A percentile compares a stretch with the other conserved stretches of the same genome.
Evolutionary conservation across 1,284 basidiomycete genomes (phyloP).

Genomic region (Thelephora terrestris): DNA sequence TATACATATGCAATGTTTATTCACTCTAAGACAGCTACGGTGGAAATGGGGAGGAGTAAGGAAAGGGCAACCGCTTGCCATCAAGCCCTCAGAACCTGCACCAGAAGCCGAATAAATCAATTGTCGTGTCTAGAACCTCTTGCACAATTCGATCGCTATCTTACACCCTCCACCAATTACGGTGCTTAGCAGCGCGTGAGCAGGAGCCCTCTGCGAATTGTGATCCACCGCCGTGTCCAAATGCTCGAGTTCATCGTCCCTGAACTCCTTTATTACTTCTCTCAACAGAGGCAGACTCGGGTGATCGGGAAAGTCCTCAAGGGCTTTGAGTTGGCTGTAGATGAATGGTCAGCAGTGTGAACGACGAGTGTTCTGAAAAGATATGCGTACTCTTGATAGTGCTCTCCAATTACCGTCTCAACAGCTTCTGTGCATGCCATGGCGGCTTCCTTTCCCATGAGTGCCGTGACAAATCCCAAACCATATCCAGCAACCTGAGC

Average conservation of each 20-base stretch:
- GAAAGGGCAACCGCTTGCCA: conserved; percentile 25
- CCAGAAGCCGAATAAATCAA: conserved; percentile 5
- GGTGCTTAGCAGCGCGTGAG: conserved; percentile 82
- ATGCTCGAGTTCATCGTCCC: conserved; percentile 94
- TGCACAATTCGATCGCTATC: conserved; percentile 84
- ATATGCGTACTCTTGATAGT: conserved; percentile 88
- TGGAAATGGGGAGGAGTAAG: conserved; percentile 29
- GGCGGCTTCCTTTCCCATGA: conserved; percentile 87
- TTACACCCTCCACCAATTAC: conserved; percentile 83
- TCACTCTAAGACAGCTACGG: conserved; percentile 18
- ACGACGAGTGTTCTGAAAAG: conserved; percentile 3
- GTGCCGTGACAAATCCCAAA: conserved; percentile 76
- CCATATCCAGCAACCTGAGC: conserved; percentile 83
- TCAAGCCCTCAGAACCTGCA: conserved; percentile 7
- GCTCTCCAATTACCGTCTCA: conserved; percentile 95
- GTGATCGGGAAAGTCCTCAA: conserved; percentile 55
- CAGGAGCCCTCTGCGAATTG: conserved; percentile 85
- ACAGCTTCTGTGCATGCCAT: conserved; percentile 99
- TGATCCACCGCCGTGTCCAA: conserved; percentile 88
- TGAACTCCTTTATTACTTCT: conserved; percentile 74
- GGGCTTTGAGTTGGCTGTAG: conserved; percentile 65
- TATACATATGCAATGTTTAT: neutral
- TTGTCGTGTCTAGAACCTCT: conserved; percentile 45
- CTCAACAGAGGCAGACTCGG: conserved; percentile 73
- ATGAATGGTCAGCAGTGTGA: conserved; percentile 2